A percentile compares a stretch with the other conserved stretches of the same genome.
phyloP scores from a whole-genome alignment of 1,284 basidiomycete species.

The Rhodotorula sp. region DNA sequence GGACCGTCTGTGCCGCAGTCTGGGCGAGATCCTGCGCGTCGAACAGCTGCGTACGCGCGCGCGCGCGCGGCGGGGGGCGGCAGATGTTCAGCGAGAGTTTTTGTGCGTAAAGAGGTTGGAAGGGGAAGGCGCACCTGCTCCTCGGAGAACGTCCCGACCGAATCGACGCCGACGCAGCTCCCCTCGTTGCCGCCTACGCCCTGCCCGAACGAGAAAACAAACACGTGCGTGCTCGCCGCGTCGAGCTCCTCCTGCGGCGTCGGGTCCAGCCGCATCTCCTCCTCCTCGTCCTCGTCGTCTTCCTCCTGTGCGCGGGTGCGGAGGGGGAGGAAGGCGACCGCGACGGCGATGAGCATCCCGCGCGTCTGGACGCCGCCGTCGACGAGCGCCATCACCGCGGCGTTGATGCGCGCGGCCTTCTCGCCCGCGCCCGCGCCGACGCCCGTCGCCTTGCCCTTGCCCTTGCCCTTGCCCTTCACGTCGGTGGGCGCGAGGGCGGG shows the following conservation, averaged over 20 bases:
- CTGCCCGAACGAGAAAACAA: constrained; percentile 54
- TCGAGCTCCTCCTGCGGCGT: constrained; percentile 64
- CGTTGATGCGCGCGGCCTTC: constrained; percentile 61
- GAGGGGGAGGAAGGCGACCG: constrained; percentile 53
- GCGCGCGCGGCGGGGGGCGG: no score
- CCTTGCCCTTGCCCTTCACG: constrained; percentile 18
- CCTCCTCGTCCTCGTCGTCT: constrained; percentile 58
- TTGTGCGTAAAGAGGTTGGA: no score
- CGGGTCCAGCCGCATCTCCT: constrained; percentile 73
- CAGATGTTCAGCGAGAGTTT: no score
- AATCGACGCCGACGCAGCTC: constrained; percentile 55
- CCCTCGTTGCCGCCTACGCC: constrained; percentile 46
- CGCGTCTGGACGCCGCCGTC: constrained; percentile 55
- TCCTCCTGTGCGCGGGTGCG: constrained; percentile 57
- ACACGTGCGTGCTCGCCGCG: constrained; percentile 61
- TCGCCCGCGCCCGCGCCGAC: constrained; percentile 42
- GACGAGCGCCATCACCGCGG: constrained; percentile 54
- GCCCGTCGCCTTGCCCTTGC: constrained; percentile 42
- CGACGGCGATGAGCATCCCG: constrained; percentile 54
- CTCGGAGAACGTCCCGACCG: constrained; percentile 50
- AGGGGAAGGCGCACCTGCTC: constrained; percentile 48
- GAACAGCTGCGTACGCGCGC: constrained; percentile 41
- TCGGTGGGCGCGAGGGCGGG: constrained; percentile 39
- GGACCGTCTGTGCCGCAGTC: constrained; percentile 25
- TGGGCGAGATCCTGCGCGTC: constrained; percentile 40